Evolutionary conservation across 257 asterid species (phyloP).

Genomic region (Solanum medicagineum): DNA sequence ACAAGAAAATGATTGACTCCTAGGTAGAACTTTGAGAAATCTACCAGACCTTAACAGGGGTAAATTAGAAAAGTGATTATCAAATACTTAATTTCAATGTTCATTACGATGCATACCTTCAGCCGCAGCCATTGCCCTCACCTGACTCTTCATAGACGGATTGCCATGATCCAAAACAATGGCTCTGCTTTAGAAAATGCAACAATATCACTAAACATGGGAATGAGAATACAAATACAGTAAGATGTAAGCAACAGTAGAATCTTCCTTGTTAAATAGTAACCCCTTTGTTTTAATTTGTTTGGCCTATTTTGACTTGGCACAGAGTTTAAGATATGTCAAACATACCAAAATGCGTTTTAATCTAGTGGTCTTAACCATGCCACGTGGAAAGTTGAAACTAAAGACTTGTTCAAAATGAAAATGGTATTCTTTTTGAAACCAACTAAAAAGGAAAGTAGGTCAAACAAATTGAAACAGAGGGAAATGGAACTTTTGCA

Average conservation of each 20-base stretch:
- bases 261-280: not conserved
- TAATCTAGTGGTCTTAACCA: not conserved
- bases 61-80: not conserved
- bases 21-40: not conserved
- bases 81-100: not conserved
- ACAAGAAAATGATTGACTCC: not conserved
- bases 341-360: not conserved
- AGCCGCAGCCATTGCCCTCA: constrained; percentile 60
- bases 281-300: not conserved
- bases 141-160: constrained; percentile 65
- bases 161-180: constrained; percentile 74
- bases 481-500: not conserved
- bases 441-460: not conserved
- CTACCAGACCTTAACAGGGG: not conserved
- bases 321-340: not conserved
- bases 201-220: not conserved
- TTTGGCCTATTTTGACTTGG: not conserved
- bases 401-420: not conserved
- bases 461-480: not conserved
- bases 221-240: not conserved
- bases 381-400: not conserved
- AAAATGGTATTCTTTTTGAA: not conserved
- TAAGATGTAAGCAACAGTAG: not conserved
- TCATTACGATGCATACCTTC: constrained; percentile 46
- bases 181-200: constrained; percentile 53